These are phyloP conservation scores for Globomyces pollinis-pini DNA, from an alignment of 192 early-diverging fungal species.

Conservation along the genomic window DNA sequence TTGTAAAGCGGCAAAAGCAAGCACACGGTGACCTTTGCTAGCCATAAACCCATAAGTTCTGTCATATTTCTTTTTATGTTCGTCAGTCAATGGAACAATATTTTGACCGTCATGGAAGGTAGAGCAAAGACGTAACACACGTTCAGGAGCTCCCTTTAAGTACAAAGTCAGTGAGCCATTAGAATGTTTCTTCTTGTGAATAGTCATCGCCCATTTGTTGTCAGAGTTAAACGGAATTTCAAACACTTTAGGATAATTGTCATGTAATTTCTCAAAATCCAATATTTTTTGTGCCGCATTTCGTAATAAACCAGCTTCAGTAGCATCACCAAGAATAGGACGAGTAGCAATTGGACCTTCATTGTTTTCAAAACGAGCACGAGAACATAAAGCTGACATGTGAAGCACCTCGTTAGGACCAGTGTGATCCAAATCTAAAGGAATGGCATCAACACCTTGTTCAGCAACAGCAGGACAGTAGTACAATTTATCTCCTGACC, in stretches of 20 bases:
- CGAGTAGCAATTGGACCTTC: conserved; percentile 80
- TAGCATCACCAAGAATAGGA: conserved; percentile 82
- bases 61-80: conserved; percentile 59
- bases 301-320: conserved; percentile 83
- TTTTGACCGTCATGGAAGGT: conserved; percentile 57
- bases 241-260: conserved; percentile 77
- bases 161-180: conserved; percentile 66
- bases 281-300: conserved; percentile 64
- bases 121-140: conserved; percentile 74
- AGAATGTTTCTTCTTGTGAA: conserved; percentile 69
- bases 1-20: conserved; percentile 81
- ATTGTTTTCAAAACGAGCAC: conserved; percentile 82
- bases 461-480: conserved; percentile 20
- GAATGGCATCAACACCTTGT: conserved; percentile 16
- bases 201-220: conserved; percentile 91
- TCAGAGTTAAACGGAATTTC: conserved; percentile 94
- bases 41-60: conserved; percentile 86
- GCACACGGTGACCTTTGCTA: conserved; percentile 82
- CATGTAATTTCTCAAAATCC: conserved; percentile 62
- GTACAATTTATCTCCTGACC: conserved; percentile 68
- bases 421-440: conserved; percentile 31
- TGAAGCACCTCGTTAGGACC: conserved; percentile 72
- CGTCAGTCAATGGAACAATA: conserved; percentile 55
- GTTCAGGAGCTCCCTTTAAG: conserved; percentile 95
- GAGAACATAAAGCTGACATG: conserved; percentile 73